These are phyloP conservation scores for Parmales sp. DNA, from an alignment of 108 stramenopile species.

Conservation along the genomic window DNA sequence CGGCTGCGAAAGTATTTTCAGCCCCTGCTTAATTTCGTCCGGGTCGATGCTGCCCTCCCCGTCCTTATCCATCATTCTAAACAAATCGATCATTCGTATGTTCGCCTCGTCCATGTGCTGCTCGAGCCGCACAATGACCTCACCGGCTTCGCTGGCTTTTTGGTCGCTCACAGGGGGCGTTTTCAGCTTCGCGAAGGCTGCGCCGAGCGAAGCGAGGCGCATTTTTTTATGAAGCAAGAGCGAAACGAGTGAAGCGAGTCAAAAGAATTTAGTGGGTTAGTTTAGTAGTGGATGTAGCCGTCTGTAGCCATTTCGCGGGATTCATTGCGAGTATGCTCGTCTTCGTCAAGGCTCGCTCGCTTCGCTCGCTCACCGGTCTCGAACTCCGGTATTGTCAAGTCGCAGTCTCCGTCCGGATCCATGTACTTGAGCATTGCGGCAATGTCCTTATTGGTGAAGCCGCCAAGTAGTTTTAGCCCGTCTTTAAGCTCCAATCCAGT, in stretches of 20 bases:
- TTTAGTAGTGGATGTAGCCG: too few relatives aligned
- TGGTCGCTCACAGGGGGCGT: background rate
- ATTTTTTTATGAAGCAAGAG: too few relatives aligned
- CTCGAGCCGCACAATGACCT: conserved; percentile 7
- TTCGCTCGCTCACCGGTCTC: too few relatives aligned
- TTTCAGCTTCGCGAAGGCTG: background rate
- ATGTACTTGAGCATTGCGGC: conserved; percentile 2
- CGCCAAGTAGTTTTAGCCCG: background rate
- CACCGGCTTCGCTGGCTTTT: conserved; percentile 1
- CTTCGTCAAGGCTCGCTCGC: too few relatives aligned
- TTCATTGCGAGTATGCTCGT: too few relatives aligned
- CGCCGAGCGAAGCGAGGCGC: too few relatives aligned
- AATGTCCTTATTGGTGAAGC: background rate
- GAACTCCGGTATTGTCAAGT: background rate
- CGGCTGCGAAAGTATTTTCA: background rate
- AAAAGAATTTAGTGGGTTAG: too few relatives aligned
- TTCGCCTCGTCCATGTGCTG: conserved; percentile 9
- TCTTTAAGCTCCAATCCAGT: background rate
- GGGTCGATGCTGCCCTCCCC: conserved; percentile 12
- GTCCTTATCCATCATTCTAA: conserved; percentile 13
- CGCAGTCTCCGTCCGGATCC: conserved; percentile 11
- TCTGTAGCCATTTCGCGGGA: too few relatives aligned
- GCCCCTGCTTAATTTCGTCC: conserved; percentile 1
- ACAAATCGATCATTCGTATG: conserved; percentile 5
- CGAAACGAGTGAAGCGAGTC: too few relatives aligned